Evolutionary conservation across 257 asterid genomes (phyloP).

Genomic region (Cynanchum wilfordii): DNA sequence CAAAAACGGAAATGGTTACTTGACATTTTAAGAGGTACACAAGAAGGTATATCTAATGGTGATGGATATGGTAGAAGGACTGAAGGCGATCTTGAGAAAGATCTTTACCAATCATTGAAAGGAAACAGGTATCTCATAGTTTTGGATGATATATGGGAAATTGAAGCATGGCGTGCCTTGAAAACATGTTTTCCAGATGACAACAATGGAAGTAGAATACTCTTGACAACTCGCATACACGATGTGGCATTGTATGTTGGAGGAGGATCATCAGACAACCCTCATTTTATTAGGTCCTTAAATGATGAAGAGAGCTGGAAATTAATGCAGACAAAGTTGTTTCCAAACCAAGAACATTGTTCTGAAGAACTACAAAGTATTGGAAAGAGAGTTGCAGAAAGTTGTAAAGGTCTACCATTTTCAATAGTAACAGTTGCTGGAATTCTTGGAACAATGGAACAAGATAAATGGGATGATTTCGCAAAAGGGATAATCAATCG

Average conservation of each 20-base stretch:
- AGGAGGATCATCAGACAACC: not conserved
- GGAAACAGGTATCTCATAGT: conserved; percentile 10
- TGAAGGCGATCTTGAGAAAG: not conserved
- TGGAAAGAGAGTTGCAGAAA: not conserved
- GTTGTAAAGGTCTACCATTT: conserved; percentile 10
- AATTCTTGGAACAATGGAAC: not conserved
- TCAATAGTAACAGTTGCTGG: not conserved
- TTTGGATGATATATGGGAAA: not conserved
- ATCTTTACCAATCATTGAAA: not conserved
- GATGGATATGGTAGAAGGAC: not conserved
- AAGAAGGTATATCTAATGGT: no score
- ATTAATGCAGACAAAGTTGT: not conserved
- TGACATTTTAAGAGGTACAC: not conserved
- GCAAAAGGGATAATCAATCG: no score
- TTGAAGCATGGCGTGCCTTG: not conserved
- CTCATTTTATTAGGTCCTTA: not conserved
- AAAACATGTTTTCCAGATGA: not conserved
- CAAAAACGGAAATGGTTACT: not conserved
- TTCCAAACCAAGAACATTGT: not conserved
- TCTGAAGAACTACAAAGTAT: not conserved
- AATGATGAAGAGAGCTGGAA: not conserved
- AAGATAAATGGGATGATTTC: no score
- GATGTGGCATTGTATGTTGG: not conserved
- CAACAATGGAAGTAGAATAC: conserved; percentile 3
- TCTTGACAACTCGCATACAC: conserved; percentile 9